Percentiles rank a stretch among this genome's conserved stretches.
These are phyloP conservation scores for Lumnitzera littorea DNA, from an alignment of 345 rosid species.

Conservation along the genomic window DNA sequence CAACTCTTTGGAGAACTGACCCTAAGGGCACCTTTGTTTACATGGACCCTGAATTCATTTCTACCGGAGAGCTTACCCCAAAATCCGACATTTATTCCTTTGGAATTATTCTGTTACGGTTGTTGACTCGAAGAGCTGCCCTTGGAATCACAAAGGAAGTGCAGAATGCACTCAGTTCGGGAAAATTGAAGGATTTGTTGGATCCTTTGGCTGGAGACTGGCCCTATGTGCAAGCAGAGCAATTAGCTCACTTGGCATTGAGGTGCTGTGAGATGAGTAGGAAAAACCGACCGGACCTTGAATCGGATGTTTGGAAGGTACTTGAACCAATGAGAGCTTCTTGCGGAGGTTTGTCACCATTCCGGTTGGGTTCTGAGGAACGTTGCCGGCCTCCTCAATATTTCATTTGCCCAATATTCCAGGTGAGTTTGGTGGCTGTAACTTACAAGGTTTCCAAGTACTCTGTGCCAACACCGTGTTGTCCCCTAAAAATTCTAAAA, in stretches of 20 bases:
- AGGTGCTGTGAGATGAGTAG: conserved; percentile 72
- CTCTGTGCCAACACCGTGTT: background rate
- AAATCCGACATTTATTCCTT: conserved; percentile 75
- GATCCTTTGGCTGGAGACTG: conserved; percentile 91
- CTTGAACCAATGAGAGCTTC: conserved; percentile 90
- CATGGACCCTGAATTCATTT: conserved; percentile 67
- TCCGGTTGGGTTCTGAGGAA: conserved; percentile 32
- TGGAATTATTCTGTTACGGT: conserved; percentile 57
- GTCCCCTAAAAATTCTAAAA: background rate
- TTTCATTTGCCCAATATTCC: conserved; percentile 75
- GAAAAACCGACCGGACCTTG: conserved; percentile 68
- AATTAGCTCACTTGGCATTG: conserved; percentile 65
- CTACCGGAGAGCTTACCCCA: conserved; percentile 56
- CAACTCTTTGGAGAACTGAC: conserved; percentile 18
- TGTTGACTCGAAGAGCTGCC: conserved; percentile 68
- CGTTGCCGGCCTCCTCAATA: conserved; percentile 55
- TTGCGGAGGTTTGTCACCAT: conserved; percentile 49
- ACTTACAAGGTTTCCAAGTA: background rate
- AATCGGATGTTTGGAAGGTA: conserved; percentile 64
- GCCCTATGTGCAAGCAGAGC: conserved; percentile 88
- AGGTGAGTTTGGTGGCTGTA: conserved; percentile 30
- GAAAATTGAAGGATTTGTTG: conserved; percentile 41
- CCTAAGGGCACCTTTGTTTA: conserved; percentile 52
- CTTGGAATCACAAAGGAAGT: conserved; percentile 50
- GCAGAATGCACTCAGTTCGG: conserved; percentile 46